These are phyloP conservation scores for Botrytis hyacinthi DNA, from an alignment of 2,329 filamentous ascomycete genomes.

Conservation along the genomic window DNA sequence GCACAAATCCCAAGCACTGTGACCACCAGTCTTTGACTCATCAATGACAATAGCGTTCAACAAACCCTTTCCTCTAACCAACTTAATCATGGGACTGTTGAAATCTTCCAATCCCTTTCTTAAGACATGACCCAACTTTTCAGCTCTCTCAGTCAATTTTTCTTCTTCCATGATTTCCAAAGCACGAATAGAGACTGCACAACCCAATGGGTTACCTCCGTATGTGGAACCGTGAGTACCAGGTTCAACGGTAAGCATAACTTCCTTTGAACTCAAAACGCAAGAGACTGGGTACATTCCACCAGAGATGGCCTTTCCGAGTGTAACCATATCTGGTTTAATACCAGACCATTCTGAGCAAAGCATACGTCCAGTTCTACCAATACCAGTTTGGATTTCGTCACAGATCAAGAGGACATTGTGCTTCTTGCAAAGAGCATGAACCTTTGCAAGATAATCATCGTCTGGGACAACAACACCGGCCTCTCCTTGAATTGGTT, in stretches of 20 bases:
- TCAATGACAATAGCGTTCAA: conserved; percentile 97
- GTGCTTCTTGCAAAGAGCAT: conserved; percentile 87
- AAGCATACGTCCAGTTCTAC: conserved; percentile 88
- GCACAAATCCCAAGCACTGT: conserved; percentile 94
- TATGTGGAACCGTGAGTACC: conserved; percentile 99
- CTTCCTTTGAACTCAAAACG: conserved; percentile 80
- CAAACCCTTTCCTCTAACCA: conserved; percentile 86
- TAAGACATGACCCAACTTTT: conserved; percentile 79
- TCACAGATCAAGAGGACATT: conserved; percentile 96
- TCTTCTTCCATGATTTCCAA: conserved; percentile 93
- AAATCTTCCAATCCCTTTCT: conserved; percentile 73
- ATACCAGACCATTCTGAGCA: conserved; percentile 94
- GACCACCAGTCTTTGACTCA: conserved; percentile 78
- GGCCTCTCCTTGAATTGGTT: conserved; percentile 96
- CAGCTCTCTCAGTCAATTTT: conserved; percentile 77
- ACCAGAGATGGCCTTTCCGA: conserved; percentile 96
- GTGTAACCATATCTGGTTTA: conserved; percentile 89
- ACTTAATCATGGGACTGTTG: conserved; percentile 75
- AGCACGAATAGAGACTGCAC: conserved; percentile 91
- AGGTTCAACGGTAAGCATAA: conserved; percentile 95
- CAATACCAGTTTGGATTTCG: conserved; percentile 98
- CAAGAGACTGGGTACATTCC: conserved; percentile 99
- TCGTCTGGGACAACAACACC: conserved; percentile 94
- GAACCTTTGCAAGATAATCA: conserved; percentile 76
- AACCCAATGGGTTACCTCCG: conserved; percentile 92